Conservation (phyloP, 345 rosid genomes). For the Murraya paniculata region DNA sequence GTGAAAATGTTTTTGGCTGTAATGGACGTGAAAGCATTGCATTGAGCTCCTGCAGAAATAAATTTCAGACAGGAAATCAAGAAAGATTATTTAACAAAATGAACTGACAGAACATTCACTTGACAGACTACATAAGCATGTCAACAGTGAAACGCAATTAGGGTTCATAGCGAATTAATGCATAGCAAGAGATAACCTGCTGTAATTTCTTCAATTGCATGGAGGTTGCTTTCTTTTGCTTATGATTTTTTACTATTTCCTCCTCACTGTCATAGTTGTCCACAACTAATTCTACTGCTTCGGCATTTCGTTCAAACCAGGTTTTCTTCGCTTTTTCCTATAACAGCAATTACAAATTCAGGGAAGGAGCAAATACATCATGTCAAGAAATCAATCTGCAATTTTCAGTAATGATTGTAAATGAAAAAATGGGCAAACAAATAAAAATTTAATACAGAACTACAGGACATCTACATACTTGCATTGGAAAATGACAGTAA, state of each 20-base stretch:
- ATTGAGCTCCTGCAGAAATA: conserved; percentile 68
- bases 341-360: conserved; percentile 15
- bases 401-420: not conserved
- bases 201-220: conserved; percentile 53
- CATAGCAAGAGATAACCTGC: conserved; percentile 45
- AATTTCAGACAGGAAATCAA: not conserved
- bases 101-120: not conserved
- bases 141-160: not conserved
- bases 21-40: conserved; percentile 61
- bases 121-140: not conserved
- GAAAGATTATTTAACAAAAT: not conserved
- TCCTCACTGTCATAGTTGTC: conserved; percentile 87
- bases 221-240: conserved; percentile 60
- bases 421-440: not conserved
- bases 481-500: not conserved
- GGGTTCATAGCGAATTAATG: not conserved
- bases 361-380: not conserved
- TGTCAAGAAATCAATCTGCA: not conserved
- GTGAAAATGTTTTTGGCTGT: conserved; percentile 84
- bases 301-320: conserved; percentile 85
- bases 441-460: not conserved
- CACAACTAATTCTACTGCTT: conserved; percentile 60
- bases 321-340: conserved; percentile 80
- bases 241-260: conserved; percentile 63
- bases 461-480: not conserved